A percentile compares a stretch with the other conserved stretches of the same genome.
Conservation (phyloP, 371 early-diverging fungal species). For the Fennellomyces sp. region DNA sequence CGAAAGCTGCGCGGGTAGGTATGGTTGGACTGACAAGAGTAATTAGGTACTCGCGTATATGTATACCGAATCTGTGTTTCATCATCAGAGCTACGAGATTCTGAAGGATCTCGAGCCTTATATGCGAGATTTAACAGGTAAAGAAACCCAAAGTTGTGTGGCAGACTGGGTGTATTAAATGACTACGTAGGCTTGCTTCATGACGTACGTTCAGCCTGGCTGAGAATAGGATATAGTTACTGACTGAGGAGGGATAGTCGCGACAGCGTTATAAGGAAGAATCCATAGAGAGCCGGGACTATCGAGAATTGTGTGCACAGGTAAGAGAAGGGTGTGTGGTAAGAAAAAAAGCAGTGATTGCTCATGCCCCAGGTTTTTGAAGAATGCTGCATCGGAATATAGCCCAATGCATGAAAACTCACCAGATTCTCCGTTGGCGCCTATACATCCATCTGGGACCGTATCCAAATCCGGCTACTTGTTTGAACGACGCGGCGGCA, state of each 20-base stretch:
- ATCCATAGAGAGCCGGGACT: slow-evolving; percentile 26
- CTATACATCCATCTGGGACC: neutral
- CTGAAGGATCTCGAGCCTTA: slow-evolving; percentile 77
- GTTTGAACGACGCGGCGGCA: slow-evolving; percentile 70
- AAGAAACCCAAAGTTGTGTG: neutral
- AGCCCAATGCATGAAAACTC: slow-evolving; percentile 28
- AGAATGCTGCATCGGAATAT: slow-evolving; percentile 32
- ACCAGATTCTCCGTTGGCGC: neutral
- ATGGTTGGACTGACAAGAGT: neutral
- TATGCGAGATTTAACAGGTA: slow-evolving; percentile 73
- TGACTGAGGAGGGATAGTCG: slow-evolving; percentile 21
- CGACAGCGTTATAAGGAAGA: slow-evolving; percentile 47
- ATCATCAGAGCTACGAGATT: slow-evolving; percentile 76
- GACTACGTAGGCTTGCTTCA: slow-evolving; percentile 48
- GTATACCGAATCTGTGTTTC: slow-evolving; percentile 76
- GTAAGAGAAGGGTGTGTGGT: slow-evolving; percentile 3
- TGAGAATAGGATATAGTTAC: neutral
- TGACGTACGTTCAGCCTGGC: slow-evolving; percentile 31
- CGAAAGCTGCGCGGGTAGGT: slow-evolving; percentile 1
- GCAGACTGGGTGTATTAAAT: no score
- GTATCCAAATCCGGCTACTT: slow-evolving; percentile 72
- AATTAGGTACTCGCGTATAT: slow-evolving; percentile 66
- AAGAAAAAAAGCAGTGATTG: neutral
- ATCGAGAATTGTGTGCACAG: slow-evolving; percentile 34
- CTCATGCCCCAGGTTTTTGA: neutral